These are phyloP conservation scores for Gynostemma pentaphyllum DNA, from an alignment of 306 rosid species.

Conservation along the genomic window DNA sequence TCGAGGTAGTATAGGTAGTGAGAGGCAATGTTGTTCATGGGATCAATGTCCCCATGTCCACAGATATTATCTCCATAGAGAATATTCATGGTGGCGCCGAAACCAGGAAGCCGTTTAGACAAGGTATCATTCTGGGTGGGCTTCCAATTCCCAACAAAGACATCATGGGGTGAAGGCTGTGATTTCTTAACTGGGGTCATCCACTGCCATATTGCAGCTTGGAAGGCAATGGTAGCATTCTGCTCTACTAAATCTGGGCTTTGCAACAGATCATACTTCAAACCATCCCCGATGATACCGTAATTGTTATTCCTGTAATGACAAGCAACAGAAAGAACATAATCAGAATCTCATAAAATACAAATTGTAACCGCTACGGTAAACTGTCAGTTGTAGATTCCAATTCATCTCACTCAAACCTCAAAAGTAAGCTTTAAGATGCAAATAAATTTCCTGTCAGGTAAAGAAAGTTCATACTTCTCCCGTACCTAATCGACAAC, in stretches of 20 bases:
- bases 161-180: slow-evolving; percentile 84
- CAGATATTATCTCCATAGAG: slow-evolving; percentile 71
- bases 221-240: slow-evolving; percentile 91
- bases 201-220: slow-evolving; percentile 90
- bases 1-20: slow-evolving; percentile 74
- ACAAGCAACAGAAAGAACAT: slow-evolving; percentile 10
- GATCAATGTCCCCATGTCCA: slow-evolving; percentile 65
- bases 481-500: background rate
- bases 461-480: background rate
- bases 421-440: background rate
- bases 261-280: slow-evolving; percentile 54
- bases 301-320: slow-evolving; percentile 78
- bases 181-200: slow-evolving; percentile 59
- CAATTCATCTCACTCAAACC: background rate
- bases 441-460: background rate
- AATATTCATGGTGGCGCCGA: slow-evolving; percentile 86
- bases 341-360: background rate
- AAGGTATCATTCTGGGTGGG: slow-evolving; percentile 82
- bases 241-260: slow-evolving; percentile 94
- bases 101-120: slow-evolving; percentile 64
- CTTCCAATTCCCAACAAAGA: slow-evolving; percentile 84
- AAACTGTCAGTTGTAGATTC: background rate
- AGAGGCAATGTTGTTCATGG: slow-evolving; percentile 70
- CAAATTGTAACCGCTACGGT: no score
- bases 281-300: slow-evolving; percentile 60